Base-by-base conservation (phyloP, 352 stramenopile species). In the Pythium guiyangense region DNA sequence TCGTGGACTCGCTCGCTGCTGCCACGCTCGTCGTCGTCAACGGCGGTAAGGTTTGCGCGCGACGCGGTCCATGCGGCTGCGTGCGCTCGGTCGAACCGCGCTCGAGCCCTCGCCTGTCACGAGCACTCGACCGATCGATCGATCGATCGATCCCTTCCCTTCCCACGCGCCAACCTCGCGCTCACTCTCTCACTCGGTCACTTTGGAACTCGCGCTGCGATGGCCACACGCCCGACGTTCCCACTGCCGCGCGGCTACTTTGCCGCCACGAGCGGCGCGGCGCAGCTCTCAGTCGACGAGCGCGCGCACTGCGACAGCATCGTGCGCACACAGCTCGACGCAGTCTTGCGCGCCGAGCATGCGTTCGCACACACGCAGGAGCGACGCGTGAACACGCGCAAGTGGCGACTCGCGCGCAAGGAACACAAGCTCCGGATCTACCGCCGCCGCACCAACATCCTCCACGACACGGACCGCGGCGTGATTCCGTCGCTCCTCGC, bases 351-450 rank as follows among this genome's bases (percentile, higher is more conserved):
- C 34, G 67, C 74, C n/a, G 72, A 81, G 37, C 37, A 71, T 11
- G 62, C 60, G 34, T 66, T 64, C 42, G 49, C 35, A 0, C 49
- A 70, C 29, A 62, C 62, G 17, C 54, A 73, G 20, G 59, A 70
- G 12, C 66, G 63, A 8, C n/a, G 62, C 12, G 54, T 81, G 20
- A 68, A 80, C 45, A 25, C 51, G 17, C 50, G 40, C 14, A 69
- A 84, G 49, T 88, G 77, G 77, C 74, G 74, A 52, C 58, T 74
- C 27, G 69, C 78, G 20, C 60, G 61, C 15, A 58, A 64, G 22
- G 66, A 79, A 3, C 54, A 71, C 4, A 53, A 71, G 15, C 57
- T 86, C 12, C 69, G 72, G 42, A 62, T 86, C 18, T 82, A 73
- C 49, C 57, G 65, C 40, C 63, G 62, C 4, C 70, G 73, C 12